Conservation (phyloP, 345 rosid species). For the Carallia brachiata region DNA sequence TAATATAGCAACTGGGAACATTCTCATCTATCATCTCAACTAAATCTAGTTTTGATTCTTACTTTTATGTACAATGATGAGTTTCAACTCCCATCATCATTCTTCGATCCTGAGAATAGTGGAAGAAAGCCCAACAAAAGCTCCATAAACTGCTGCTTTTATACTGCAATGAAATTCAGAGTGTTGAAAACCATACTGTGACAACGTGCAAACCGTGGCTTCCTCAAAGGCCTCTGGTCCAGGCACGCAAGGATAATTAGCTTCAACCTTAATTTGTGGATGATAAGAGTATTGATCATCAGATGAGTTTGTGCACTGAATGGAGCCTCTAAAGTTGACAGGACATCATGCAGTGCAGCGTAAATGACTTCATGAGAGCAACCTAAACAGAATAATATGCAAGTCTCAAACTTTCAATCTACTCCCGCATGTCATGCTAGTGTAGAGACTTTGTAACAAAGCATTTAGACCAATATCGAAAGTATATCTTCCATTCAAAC, state of each 20-base stretch:
- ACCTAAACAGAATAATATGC: neutral
- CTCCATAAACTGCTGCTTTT: slow-evolving; percentile 12
- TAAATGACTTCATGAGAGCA: neutral
- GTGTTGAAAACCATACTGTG: slow-evolving; percentile 12
- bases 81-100: slow-evolving; percentile 3
- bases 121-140: neutral
- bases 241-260: neutral
- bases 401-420: neutral
- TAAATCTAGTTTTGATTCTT: slow-evolving; percentile 13
- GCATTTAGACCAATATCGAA: neutral
- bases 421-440: neutral
- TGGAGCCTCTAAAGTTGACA: neutral
- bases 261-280: neutral
- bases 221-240: slow-evolving; percentile 1
- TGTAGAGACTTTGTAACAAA: neutral
- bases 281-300: neutral
- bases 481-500: neutral
- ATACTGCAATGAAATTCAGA: slow-evolving; percentile 17
- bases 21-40: slow-evolving; percentile 15
- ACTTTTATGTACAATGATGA: slow-evolving; percentile 24
- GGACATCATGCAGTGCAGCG: neutral
- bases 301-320: neutral
- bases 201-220: neutral
- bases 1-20: neutral
- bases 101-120: slow-evolving; percentile 8